Conservation (phyloP, 495 filamentous ascomycete genomes). For the Amorphotheca resinae region DNA sequence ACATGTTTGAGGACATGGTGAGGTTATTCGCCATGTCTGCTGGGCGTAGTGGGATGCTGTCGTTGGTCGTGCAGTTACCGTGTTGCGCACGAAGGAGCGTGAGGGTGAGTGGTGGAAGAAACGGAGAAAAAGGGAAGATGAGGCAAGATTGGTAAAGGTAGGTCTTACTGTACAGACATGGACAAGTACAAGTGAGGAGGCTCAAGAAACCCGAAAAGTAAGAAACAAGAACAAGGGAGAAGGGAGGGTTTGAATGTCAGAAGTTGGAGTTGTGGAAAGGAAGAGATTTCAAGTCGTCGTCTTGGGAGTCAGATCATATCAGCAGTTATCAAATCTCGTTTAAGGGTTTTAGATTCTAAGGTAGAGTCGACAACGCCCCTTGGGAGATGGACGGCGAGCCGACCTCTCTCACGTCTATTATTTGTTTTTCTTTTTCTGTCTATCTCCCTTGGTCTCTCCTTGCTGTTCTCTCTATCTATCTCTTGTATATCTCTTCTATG, state of each 20-base stretch:
- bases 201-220: background rate
- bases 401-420: too few relatives aligned
- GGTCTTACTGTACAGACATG: too few relatives aligned
- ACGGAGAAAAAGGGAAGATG: background rate
- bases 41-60: background rate
- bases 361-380: too few relatives aligned
- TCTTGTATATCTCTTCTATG: too few relatives aligned
- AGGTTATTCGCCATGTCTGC: conserved; percentile 30
- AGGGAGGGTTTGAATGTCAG: background rate
- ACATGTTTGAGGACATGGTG: conserved; percentile 16
- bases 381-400: too few relatives aligned
- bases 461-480: too few relatives aligned
- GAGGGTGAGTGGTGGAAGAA: background rate
- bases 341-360: conserved; percentile 9
- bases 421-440: too few relatives aligned
- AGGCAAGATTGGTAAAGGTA: conserved; percentile 3
- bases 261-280: background rate
- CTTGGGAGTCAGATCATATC: background rate
- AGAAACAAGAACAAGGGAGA: background rate
- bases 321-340: conserved; percentile 16
- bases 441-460: too few relatives aligned
- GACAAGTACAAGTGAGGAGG: conserved; percentile 6
- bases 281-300: background rate
- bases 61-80: conserved; percentile 20
- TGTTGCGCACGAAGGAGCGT: conserved; percentile 26